Conservation (phyloP, 306 rosid genomes). For the Cicer judaicum region DNA sequence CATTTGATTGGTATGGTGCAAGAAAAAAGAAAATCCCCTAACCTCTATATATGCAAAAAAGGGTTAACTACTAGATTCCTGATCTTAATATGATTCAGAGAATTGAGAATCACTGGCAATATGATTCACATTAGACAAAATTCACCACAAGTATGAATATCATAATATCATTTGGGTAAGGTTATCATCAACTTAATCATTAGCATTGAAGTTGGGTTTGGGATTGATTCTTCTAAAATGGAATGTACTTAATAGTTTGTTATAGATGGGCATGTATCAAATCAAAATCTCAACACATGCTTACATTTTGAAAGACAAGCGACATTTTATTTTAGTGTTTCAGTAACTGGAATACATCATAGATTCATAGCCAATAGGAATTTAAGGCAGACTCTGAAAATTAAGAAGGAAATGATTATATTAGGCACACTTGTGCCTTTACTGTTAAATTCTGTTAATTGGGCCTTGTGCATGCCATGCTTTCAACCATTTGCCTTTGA, state of each 20-base stretch:
- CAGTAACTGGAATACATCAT: background rate
- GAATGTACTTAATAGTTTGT: no score
- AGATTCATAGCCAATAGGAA: background rate
- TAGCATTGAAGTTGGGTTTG: no score
- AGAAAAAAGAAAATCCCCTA: background rate
- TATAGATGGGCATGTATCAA: no score
- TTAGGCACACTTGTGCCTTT: background rate
- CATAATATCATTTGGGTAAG: no score
- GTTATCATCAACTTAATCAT: no score
- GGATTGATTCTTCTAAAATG: no score
- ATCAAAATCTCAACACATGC: background rate
- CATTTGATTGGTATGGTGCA: background rate
- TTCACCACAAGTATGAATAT: no score
- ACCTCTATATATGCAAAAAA: background rate
- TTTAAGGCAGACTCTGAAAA: background rate
- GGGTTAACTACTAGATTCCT: background rate
- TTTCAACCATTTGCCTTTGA: conserved; percentile 19
- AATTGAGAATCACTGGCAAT: no score
- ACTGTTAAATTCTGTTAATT: conserved; percentile 28
- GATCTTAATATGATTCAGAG: background rate
- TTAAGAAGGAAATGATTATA: background rate
- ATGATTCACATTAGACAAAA: no score
- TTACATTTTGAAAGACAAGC: background rate
- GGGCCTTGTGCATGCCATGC: conserved; percentile 30
- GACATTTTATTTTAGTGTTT: background rate